Evolutionary conservation across 108 stramenopile species (phyloP), one percentile per base, ranked within the genome.

Genomic region (Tribonema minus): DNA sequence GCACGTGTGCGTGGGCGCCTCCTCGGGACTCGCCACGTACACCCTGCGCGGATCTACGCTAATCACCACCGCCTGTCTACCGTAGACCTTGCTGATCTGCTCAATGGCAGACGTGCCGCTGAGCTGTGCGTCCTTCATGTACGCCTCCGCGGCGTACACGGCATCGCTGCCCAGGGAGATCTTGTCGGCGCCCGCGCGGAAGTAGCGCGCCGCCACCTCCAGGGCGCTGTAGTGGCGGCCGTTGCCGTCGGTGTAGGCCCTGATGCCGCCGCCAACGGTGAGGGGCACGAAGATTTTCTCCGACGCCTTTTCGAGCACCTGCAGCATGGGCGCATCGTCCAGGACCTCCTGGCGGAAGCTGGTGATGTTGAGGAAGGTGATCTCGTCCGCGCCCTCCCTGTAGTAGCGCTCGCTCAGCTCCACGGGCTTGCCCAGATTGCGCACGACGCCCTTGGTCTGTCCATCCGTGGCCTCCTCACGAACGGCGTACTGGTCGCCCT

Each of bases 121-220:
- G 74, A 88, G 90, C 35, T 76, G 80, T 35, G 1, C 28, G 35
- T 2, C n/a, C 25, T 27, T 27, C 26, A 3, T 23, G 3, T 37
- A 37, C 32, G 65, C 75, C 83, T 95, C 93, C 0, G 94, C 91
- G 3, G 98, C 98, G 54, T 87, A 72, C 2, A 98, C 98, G 7
- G 95, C 92, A 78, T 98, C 96, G 60, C 92, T 93, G 4, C 98
- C 98, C 32, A 98, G 90, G 71, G 92, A 93, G 15, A 90, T 87
- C 89, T 98, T 98, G 81, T 98, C 98, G 3, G 98, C 98, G n/a
- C 98, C 98, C 29, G 98, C 95, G 59, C 98, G 84, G 77, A 98
- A 98, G 83, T 98, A 98, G 5, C 93, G 77, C n/a, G 90, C 84
- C 0, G 98, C 98, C 41, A 98, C 98, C 67, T 98, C 94, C 69